These are phyloP conservation scores for Dioszegia hungarica DNA, from an alignment of 768 basidiomycete genomes.

Conservation along the genomic window DNA sequence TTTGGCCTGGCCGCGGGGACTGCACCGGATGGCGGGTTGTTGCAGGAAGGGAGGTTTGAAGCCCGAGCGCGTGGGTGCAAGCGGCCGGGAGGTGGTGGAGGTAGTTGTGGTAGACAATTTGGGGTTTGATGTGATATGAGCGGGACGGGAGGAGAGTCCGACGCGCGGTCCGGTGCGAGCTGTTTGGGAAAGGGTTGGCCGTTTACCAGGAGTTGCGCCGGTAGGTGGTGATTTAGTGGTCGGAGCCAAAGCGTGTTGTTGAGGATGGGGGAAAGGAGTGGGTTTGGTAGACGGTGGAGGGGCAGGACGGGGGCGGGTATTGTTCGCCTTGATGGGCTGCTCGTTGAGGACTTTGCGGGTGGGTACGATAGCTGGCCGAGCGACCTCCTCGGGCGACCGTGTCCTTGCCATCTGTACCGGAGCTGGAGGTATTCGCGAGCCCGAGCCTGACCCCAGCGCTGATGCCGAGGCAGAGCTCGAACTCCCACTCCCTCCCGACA, in stretches of 20 bases:
- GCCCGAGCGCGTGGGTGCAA: too few relatives aligned
- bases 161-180: not conserved
- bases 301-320: not conserved
- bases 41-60: conserved; percentile 3
- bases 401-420: too few relatives aligned
- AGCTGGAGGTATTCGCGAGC: too few relatives aligned
- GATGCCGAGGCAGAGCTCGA: not conserved
- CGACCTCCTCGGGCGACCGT: too few relatives aligned
- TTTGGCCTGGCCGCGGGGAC: conserved; percentile 5
- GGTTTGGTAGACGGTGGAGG: not conserved
- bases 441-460: not conserved
- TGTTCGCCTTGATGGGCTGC: not conserved
- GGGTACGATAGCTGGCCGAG: too few relatives aligned
- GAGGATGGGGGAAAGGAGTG: not conserved
- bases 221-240: not conserved
- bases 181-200: not conserved
- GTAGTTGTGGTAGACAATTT: too few relatives aligned
- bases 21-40: conserved; percentile 5
- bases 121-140: not conserved
- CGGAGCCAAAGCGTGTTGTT: not conserved
- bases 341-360: not conserved
- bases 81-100: not conserved
- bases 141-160: not conserved
- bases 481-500: not conserved
- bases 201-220: not conserved